Evolutionary conservation across 2,329 filamentous ascomycete genomes (phyloP).

Genomic region (Pezicula radicicola): DNA sequence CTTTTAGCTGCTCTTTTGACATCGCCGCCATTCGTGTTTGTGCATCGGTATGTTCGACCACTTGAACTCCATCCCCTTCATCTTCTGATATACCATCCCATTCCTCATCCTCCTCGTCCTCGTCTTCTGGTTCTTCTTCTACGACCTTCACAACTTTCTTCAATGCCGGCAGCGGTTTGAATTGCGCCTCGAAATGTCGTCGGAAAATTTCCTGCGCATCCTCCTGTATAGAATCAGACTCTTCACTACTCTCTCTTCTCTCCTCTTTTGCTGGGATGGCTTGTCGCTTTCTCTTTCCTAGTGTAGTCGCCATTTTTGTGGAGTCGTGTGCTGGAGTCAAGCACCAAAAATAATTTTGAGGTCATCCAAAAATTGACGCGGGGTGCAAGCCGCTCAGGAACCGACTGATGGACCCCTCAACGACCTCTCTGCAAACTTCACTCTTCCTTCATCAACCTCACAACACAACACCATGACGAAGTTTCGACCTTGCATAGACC

Average conservation of each 20-base stretch:
- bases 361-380: not conserved
- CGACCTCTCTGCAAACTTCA: not conserved
- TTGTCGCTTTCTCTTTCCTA: conserved; percentile 47
- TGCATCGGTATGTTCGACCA: conserved; percentile 38
- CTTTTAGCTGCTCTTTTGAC: conserved; percentile 69
- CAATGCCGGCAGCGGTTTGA: conserved; percentile 63
- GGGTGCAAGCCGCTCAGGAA: conserved; percentile 1
- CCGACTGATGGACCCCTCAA: not conserved
- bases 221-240: conserved; percentile 31
- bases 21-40: conserved; percentile 34
- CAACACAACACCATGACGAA: conserved; percentile 67
- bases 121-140: conserved; percentile 19
- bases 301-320: conserved; percentile 26
- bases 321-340: not conserved
- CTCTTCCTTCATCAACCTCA: not conserved
- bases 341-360: conserved; percentile 8
- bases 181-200: conserved; percentile 83
- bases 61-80: conserved; percentile 37
- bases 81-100: conserved; percentile 63
- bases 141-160: conserved; percentile 10
- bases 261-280: conserved; percentile 22
- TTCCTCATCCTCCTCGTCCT: conserved; percentile 40
- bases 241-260: conserved; percentile 12
- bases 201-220: conserved; percentile 74
- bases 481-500: conserved; percentile 94